Evolutionary conservation across 2,329 filamentous ascomycete species (phyloP), one percentile per base, ranked within the genome.

Genomic region (Clonostachys rosea): DNA sequence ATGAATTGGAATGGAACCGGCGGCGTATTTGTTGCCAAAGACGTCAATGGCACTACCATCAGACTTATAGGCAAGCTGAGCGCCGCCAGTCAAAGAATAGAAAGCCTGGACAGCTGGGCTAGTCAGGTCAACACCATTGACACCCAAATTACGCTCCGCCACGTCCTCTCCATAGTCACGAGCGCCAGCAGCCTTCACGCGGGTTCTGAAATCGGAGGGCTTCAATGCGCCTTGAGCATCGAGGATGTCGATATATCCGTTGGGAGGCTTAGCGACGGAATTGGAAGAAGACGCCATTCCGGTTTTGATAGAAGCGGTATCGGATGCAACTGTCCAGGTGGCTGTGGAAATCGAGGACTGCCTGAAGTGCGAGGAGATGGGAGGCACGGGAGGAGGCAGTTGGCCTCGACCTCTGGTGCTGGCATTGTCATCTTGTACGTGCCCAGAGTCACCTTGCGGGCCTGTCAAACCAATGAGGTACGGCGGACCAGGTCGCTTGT

Each of bases 141-240:
- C 58, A 5, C 59, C 62, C 42, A 81, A 66, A 50, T 86, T 86
- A 34, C 83, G 70, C 52, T 84, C 79, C 2, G 80, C 81, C 2
- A 85, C 79, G 56, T 84, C 81, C 57, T 86, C 83, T n/a, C 76
- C 81, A 53, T 81, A 84, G 44, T 78, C 73, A 40, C 71, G 69
- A 0, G 67, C 65, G 2, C 79, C 79, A 1, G 75, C 58, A 1
- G 79, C 78, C 47, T 71, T 60, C 4, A 81, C 54, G 14, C 78
- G 68, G 10, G 66, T 64, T 43, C 65, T 63, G 52, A 81, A 81
- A 49, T 78, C 69, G 3, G 68, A 63, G 0, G 72, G 70, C 30
- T 60, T 71, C 37, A 83, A 65, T 24, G 69, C 73, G 1, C 76
- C 76, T 49, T 79, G 75, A 1, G 79, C 80, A 52, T 84, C 81